Base-by-base conservation (phyloP, 2,329 filamentous ascomycete genomes). In the Talaromyces sp. region DNA sequence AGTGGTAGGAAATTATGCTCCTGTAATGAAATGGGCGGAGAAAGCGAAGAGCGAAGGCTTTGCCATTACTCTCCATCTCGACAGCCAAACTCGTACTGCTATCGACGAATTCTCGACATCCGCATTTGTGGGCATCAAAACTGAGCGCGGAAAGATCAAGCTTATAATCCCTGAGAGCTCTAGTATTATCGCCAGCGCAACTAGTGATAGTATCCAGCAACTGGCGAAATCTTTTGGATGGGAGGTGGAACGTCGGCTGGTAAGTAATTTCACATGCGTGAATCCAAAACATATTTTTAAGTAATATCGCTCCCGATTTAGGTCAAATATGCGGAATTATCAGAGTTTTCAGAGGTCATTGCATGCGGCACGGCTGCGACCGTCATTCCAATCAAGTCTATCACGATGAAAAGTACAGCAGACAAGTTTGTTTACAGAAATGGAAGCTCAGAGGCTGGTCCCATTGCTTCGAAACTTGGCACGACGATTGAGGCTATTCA, bases 81-180 rank as follows among this genome's bases (percentile, higher is more conserved):
- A 98, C 79, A 94, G 91, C 76, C 88, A 88, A 73, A 90, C 86
- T 8, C 86, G 93, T 71, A 89, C 87, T 66, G 92, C 95, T 76
- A 86, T 98, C 68, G 94, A 98, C 73, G 94, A 98, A 83, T 98
- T 98, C 76, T 95, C 90, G 70, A 98, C 94, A 0, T 93, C 89
- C 68, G 94, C 92, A 1, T 97, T 98, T 77, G 90, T 98, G 68
- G 94, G 93, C 3, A 89, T 91, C 69, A 83, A 84, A 63, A 85
- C 83, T 3, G 82, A 68, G 13, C 68, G 68, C 11, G 80, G 82
- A 4, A 78, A 85, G 35, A 82, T 90, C 13, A 93, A 90, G 9
- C 81, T 97, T 3, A 88, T 96, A 5, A 88, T 95, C 19, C 93
- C 94, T 0, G 90, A 96, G 77, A 94, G 90, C 72, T 88, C 87